A percentile compares a stretch with the other conserved stretches of the same genome.
Conservation (phyloP, 768 basidiomycete species). For the Hygrophoropsis aurantiaca region DNA sequence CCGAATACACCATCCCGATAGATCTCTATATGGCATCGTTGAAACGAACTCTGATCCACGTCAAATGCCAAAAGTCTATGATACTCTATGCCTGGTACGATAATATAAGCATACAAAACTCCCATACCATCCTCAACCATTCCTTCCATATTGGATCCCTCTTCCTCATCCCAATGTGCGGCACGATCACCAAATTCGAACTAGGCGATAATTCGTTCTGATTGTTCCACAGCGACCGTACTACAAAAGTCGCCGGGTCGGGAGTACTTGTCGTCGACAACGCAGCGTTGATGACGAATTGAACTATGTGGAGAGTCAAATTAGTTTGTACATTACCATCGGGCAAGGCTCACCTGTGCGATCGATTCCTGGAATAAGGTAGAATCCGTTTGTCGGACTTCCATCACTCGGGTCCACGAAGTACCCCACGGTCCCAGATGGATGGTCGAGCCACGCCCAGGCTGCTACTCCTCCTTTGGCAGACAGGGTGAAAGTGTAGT, state of each 20-base stretch:
- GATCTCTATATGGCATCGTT: too few species aligned
- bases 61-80: too few species aligned
- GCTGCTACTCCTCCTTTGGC: constrained; percentile 53
- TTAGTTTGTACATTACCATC: neutral
- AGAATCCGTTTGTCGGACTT: constrained; percentile 50
- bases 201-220: constrained; percentile 31
- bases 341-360: constrained; percentile 43
- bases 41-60: too few species aligned
- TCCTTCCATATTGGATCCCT: too few species aligned
- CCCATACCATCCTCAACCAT: too few species aligned
- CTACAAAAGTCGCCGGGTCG: constrained; percentile 44
- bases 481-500: constrained; percentile 50
- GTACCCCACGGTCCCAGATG: constrained; percentile 50
- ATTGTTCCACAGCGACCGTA: constrained; percentile 56
- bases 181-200: neutral
- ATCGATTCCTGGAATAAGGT: constrained; percentile 52
- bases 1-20: too few species aligned
- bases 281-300: constrained; percentile 37
- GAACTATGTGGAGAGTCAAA: constrained; percentile 28
- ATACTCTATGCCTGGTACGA: too few species aligned
- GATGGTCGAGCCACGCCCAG: constrained; percentile 64
- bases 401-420: constrained; percentile 47
- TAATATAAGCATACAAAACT: too few species aligned
- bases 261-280: constrained; percentile 41
- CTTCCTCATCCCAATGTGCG: too few species aligned